A percentile compares a stretch with the other conserved stretches of the same genome.
Conservation (phyloP, 2,329 filamentous ascomycete species). For the Boeremia exigua region DNA sequence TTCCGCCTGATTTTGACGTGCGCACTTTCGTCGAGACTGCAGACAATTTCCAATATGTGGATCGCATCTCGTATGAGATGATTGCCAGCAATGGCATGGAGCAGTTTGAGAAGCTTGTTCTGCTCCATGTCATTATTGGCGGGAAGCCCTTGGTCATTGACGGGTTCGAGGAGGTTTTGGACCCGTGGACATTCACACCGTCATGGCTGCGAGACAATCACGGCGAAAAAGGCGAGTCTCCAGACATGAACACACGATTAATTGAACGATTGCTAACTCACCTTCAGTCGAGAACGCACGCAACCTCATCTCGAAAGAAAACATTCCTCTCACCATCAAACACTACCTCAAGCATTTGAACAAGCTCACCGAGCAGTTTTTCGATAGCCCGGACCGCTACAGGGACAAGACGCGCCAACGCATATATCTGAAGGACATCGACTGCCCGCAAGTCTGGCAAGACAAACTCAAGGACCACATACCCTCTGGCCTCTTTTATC, state of each 20-base stretch:
- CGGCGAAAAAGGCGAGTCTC: constrained; percentile 69
- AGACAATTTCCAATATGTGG: constrained; percentile 85
- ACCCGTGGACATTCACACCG: constrained; percentile 77
- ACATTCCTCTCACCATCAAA: constrained; percentile 83
- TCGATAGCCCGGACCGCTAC: constrained; percentile 71
- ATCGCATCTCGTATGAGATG: constrained; percentile 77
- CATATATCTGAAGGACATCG: constrained; percentile 95
- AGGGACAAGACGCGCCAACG: constrained; percentile 81
- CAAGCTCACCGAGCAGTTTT: constrained; percentile 81
- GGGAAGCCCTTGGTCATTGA: constrained; percentile 92
- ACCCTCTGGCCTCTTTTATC: constrained; percentile 83
- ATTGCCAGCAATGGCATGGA: constrained; percentile 78
- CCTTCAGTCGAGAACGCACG: constrained; percentile 78
- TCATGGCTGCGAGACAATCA: constrained; percentile 81
- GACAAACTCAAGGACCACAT: constrained; percentile 78
- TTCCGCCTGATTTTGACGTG: constrained; percentile 84
- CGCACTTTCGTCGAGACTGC: constrained; percentile 75
- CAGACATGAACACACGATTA: constrained; percentile 1
- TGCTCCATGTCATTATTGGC: constrained; percentile 80
- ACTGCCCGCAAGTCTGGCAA: constrained; percentile 88
- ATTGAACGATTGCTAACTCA: constrained; percentile 32
- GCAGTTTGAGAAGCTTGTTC: constrained; percentile 83
- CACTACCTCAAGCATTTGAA: constrained; percentile 92
- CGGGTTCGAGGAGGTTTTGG: constrained; percentile 79
- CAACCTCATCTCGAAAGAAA: constrained; percentile 74